These are phyloP conservation scores for Elsinoe necatrix DNA, from an alignment of 2,329 filamentous ascomycete species.

Conservation along the genomic window DNA sequence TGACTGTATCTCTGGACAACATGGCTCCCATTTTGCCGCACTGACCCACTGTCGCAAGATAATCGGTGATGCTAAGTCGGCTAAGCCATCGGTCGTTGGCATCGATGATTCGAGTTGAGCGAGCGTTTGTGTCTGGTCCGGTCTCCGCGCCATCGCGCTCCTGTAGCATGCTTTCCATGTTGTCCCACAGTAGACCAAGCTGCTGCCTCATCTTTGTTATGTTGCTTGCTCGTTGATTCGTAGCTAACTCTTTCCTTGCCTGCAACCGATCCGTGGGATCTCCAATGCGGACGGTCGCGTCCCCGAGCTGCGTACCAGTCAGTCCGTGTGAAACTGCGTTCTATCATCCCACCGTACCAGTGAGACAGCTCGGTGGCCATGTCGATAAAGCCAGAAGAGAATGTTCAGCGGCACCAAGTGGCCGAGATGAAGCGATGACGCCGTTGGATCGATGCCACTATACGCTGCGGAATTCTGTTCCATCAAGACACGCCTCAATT, in stretches of 20 bases:
- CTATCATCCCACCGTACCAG: slow-evolving; percentile 36
- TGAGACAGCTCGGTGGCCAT: slow-evolving; percentile 60
- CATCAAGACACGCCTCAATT: slow-evolving; percentile 56
- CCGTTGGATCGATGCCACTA: slow-evolving; percentile 75
- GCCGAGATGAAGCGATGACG: slow-evolving; percentile 68
- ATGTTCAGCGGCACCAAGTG: slow-evolving; percentile 76
- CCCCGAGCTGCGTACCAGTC: slow-evolving; percentile 45
- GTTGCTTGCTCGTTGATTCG: slow-evolving; percentile 52
- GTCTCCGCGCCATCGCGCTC: slow-evolving; percentile 43
- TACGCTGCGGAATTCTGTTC: slow-evolving; percentile 63
- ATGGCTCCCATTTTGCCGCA: slow-evolving; percentile 64
- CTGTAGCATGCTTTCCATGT: slow-evolving; percentile 47
- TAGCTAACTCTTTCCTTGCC: slow-evolving; percentile 48
- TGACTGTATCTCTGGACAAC: slow-evolving; percentile 48
- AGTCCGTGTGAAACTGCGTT: not conserved
- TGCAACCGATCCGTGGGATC: slow-evolving; percentile 65
- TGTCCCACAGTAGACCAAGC: slow-evolving; percentile 62
- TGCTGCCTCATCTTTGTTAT: slow-evolving; percentile 61
- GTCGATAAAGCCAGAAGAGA: slow-evolving; percentile 73
- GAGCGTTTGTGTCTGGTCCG: too few species aligned
- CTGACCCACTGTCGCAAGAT: slow-evolving; percentile 64
- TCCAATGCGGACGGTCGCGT: slow-evolving; percentile 68
- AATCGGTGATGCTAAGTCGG: slow-evolving; percentile 60
- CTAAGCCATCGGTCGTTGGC: slow-evolving; percentile 68
- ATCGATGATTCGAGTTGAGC: not conserved